Evolutionary conservation across 805 yeast species (phyloP).

Genomic region (Barnettozyma californica): DNA sequence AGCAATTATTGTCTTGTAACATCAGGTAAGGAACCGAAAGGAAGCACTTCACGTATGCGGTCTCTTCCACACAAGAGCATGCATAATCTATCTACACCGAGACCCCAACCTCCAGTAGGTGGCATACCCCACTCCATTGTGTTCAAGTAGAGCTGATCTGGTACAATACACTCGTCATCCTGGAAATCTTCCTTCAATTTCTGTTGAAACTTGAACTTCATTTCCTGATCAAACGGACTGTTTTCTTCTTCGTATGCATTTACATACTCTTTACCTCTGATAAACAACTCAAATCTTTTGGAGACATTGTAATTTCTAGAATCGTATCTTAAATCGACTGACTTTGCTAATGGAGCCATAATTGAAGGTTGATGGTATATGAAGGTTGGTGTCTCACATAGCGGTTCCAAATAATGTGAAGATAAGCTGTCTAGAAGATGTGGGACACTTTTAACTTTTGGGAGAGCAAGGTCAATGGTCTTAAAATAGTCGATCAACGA

Average conservation of each 20-base stretch:
- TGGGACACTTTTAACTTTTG: slow-evolving; percentile 43
- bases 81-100: slow-evolving; percentile 84
- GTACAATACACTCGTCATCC: slow-evolving; percentile 60
- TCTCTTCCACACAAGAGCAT: slow-evolving; percentile 65
- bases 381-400: slow-evolving; percentile 60
- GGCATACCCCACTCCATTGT: slow-evolving; percentile 92
- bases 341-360: slow-evolving; percentile 86
- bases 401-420: slow-evolving; percentile 57
- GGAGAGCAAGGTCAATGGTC: slow-evolving; percentile 22
- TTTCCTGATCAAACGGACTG: slow-evolving; percentile 65
- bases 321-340: slow-evolving; percentile 32
- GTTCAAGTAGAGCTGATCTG: slow-evolving; percentile 67
- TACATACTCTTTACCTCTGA: slow-evolving; percentile 73
- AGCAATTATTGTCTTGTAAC: slow-evolving; percentile 52
- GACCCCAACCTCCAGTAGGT: slow-evolving; percentile 98
- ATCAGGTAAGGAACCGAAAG: slow-evolving; percentile 71
- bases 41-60: slow-evolving; percentile 69
- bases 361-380: slow-evolving; percentile 78
- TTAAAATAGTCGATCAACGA: slow-evolving; percentile 37
- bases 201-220: slow-evolving; percentile 60
- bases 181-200: slow-evolving; percentile 37
- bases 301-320: slow-evolving; percentile 39
- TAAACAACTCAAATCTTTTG: slow-evolving; percentile 78
- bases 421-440: slow-evolving; percentile 63
- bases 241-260: slow-evolving; percentile 98